Evolutionary conservation across 2,329 filamentous ascomycete genomes (phyloP).

Genomic region (Aspergillus sp.): DNA sequence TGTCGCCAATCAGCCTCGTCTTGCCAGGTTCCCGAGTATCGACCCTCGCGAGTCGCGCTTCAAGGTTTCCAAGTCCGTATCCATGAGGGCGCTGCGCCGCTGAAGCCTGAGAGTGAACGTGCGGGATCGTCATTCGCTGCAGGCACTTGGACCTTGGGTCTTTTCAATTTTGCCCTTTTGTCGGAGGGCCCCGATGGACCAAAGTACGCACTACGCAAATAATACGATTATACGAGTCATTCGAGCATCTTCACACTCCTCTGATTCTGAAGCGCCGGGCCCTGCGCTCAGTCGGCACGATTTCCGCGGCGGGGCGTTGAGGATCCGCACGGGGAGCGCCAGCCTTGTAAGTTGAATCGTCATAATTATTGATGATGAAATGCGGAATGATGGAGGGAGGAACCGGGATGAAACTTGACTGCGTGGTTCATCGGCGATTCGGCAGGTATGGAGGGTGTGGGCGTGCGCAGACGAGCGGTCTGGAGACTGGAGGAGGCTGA

Average conservation of each 20-base stretch:
- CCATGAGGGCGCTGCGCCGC: background rate
- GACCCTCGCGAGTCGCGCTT: background rate
- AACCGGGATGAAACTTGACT: background rate
- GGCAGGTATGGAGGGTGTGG: background rate
- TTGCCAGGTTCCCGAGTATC: background rate
- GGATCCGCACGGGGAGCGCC: conserved; percentile 11
- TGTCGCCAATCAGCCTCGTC: background rate
- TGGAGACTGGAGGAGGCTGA: background rate
- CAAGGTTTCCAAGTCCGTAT: too few relatives aligned
- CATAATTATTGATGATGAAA: background rate
- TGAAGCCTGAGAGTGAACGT: conserved; percentile 1
- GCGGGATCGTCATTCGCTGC: conserved; percentile 10
- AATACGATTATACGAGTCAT: background rate
- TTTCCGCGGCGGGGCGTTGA: conserved; percentile 14
- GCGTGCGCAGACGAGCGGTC: conserved; percentile 1
- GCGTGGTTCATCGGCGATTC: too few relatives aligned
- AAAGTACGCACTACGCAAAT: conserved; percentile 2
- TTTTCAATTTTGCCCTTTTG: background rate
- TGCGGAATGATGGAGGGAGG: background rate
- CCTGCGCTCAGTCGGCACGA: conserved; percentile 11
- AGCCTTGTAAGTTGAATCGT: conserved; percentile 16
- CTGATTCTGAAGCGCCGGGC: background rate
- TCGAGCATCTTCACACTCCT: background rate
- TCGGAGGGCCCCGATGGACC: conserved; percentile 6
- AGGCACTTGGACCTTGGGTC: conserved; percentile 1